These are phyloP conservation scores for Cardamine resedifolia DNA, from an alignment of 345 rosid genomes.

Conservation along the genomic window DNA sequence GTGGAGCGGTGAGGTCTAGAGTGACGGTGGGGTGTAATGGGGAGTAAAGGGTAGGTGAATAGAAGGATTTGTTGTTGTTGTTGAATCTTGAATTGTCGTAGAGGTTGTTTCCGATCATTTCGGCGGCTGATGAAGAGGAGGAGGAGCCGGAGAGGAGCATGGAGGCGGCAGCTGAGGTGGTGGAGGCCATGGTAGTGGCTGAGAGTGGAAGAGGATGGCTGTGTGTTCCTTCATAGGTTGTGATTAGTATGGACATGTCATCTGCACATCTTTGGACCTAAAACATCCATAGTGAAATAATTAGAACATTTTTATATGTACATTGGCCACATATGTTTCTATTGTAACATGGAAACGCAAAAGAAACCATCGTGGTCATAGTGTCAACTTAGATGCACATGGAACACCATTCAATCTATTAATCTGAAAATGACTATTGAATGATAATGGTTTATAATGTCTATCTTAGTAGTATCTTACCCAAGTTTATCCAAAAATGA, in stretches of 20 bases:
- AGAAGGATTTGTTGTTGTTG: slow-evolving; percentile 42
- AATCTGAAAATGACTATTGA: background rate
- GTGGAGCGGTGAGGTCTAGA: slow-evolving; percentile 70
- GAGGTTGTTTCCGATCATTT: slow-evolving; percentile 52
- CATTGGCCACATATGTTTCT: background rate
- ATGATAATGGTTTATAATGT: background rate
- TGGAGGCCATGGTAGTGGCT: slow-evolving; percentile 83
- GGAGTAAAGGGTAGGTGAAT: slow-evolving; percentile 41
- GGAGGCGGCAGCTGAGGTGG: slow-evolving; percentile 81
- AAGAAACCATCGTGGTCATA: background rate
- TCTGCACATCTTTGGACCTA: slow-evolving; percentile 81
- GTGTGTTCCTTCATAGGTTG: slow-evolving; percentile 81
- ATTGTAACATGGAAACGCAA: background rate
- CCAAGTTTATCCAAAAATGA: background rate
- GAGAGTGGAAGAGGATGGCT: slow-evolving; percentile 68
- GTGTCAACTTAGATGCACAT: background rate
- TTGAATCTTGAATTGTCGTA: slow-evolving; percentile 50
- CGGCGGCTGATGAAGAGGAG: slow-evolving; percentile 38
- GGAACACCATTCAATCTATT: background rate
- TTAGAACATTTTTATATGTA: background rate
- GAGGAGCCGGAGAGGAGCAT: slow-evolving; percentile 74
- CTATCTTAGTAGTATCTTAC: background rate
- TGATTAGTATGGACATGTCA: slow-evolving; percentile 70
- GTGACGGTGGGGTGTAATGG: slow-evolving; percentile 71
- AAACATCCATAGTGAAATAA: background rate